Percentiles rank a stretch among this genome's conserved stretches.
Evolutionary conservation across 2,329 filamentous ascomycete genomes (phyloP).

Genomic region (Tolypocladium sp.): DNA sequence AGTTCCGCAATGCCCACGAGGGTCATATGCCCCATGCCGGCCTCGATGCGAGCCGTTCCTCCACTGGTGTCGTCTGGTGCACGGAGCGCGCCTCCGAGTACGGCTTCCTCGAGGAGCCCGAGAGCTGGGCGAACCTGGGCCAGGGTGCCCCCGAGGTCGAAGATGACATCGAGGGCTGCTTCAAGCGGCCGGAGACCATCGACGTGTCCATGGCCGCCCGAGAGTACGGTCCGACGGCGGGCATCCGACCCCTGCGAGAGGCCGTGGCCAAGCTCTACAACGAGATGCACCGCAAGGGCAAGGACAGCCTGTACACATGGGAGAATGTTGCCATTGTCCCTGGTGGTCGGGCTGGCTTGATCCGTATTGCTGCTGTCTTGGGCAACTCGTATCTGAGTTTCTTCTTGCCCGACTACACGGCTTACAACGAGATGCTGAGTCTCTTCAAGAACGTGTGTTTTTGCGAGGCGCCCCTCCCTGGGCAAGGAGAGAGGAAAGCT

Average conservation of each 20-base stretch:
- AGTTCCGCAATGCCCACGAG: slow-evolving; percentile 84
- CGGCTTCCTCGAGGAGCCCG: slow-evolving; percentile 75
- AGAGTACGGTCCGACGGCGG: slow-evolving; percentile 90
- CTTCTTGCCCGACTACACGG: slow-evolving; percentile 92
- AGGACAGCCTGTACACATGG: slow-evolving; percentile 86
- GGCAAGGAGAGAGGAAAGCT: neutral
- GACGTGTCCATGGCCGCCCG: slow-evolving; percentile 69
- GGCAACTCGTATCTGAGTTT: slow-evolving; percentile 90
- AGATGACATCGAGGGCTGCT: slow-evolving; percentile 84
- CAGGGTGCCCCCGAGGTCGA: slow-evolving; percentile 93
- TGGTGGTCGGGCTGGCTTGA: slow-evolving; percentile 83
- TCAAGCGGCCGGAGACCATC: slow-evolving; percentile 69
- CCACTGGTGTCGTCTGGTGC: slow-evolving; percentile 91
- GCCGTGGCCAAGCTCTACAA: slow-evolving; percentile 92
- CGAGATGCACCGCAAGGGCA: slow-evolving; percentile 79
- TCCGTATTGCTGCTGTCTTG: slow-evolving; percentile 87
- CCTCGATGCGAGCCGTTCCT: slow-evolving; percentile 77
- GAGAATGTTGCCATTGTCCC: slow-evolving; percentile 97
- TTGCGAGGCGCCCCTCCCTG: neutral
- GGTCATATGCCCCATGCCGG: slow-evolving; percentile 87
- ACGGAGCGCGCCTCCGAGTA: slow-evolving; percentile 81
- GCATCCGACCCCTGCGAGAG: slow-evolving; percentile 82
- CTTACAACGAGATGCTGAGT: slow-evolving; percentile 95
- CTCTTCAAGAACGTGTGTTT: slow-evolving; percentile 73
- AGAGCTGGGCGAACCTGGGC: slow-evolving; percentile 84